Conservation (phyloP, 108 stramenopile genomes). For the Seminavis robusta region DNA sequence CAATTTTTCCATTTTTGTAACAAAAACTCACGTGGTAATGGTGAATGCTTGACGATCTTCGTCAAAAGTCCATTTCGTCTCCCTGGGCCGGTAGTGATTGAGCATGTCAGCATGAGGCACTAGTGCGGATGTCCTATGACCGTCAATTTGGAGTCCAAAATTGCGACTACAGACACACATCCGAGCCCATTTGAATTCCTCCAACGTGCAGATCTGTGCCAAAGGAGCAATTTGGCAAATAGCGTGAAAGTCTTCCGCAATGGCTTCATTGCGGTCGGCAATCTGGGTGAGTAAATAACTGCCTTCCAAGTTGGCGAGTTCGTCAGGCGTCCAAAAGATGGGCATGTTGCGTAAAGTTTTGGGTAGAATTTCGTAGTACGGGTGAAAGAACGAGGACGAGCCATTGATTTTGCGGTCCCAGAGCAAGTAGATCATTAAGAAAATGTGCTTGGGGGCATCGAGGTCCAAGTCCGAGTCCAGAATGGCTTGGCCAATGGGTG, state of each 20-base stretch:
- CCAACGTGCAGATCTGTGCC: constrained; percentile 63
- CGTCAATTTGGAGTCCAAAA: constrained; percentile 95
- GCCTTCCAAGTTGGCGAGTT: constrained; percentile 82
- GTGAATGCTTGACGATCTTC: constrained; percentile 96
- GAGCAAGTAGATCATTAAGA: constrained; percentile 94
- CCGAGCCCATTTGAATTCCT: constrained; percentile 98
- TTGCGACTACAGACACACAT: constrained; percentile 98
- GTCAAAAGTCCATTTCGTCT: constrained; percentile 99
- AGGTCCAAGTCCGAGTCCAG: constrained; percentile 74
- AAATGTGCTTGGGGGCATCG: constrained; percentile 99
- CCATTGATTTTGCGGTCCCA: constrained; percentile 88
- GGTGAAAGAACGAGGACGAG: constrained; percentile 87
- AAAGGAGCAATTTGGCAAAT: constrained; percentile 89
- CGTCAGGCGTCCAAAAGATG: constrained; percentile 92
- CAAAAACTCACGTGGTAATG: constrained; percentile 75
- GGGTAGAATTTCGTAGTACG: constrained; percentile 97
- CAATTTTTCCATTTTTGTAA: background rate
- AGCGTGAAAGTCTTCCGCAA: constrained; percentile 88
- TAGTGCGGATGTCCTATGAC: constrained; percentile 92
- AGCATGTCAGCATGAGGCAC: constrained; percentile 99
- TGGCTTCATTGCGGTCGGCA: constrained; percentile 75
- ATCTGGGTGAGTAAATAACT: constrained; percentile 86
- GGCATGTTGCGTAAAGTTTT: constrained; percentile 92
- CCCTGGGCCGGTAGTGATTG: constrained; percentile 97
- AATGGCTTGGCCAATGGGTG: constrained; percentile 84